Base-by-base conservation (phyloP, 306 rosid genomes). In the Vigna mungo region DNA sequence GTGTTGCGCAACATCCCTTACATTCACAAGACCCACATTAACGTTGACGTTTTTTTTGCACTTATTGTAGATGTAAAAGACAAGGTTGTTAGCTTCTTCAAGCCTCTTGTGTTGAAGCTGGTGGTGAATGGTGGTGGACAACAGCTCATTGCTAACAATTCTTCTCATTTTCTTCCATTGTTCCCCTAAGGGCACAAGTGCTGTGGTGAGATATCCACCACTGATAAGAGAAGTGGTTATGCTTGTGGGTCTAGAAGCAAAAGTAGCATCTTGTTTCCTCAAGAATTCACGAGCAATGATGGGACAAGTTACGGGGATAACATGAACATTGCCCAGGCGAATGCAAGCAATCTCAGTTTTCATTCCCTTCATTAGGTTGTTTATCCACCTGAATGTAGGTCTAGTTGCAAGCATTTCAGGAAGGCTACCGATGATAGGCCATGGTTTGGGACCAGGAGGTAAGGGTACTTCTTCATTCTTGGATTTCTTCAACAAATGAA, bases 131-230 rank as follows among this genome's bases (percentile, higher is more conserved):
- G 60, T 15, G 0, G 70, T 53, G 9, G 52, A 84, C 4, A 79
- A 20, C 53, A 79, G n/a, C 1, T 79, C 34, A 1, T 36, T 11
- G 8, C 3, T 2, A 4, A 72, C 5, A 36, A 60, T 18, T 20
- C 14, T 78, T 9, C 10, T 79, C 83, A 79, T 79, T 48, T 79
- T 79, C 78, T 62, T 79, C 74, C 67, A 72, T 18, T 79, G 83
- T 2, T 62, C 58, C 18, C 68, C 51, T 46, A 27, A 63, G 4
- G 78, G 78, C 9, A 17, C 73, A 6, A 72, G 3, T 4, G 7
- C 5, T 5, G 70, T 34, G 1, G 71, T 32, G 54, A 30, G 44
- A 16, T 49, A 81, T 1, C 83, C 83, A 17, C 54, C 15, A 14
- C 65, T 75, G 7, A 79, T 21, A 17, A 78, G 39, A 1, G 47